These are phyloP conservation scores for Catharanthus roseus DNA, from an alignment of 257 asterid genomes.

Conservation along the genomic window DNA sequence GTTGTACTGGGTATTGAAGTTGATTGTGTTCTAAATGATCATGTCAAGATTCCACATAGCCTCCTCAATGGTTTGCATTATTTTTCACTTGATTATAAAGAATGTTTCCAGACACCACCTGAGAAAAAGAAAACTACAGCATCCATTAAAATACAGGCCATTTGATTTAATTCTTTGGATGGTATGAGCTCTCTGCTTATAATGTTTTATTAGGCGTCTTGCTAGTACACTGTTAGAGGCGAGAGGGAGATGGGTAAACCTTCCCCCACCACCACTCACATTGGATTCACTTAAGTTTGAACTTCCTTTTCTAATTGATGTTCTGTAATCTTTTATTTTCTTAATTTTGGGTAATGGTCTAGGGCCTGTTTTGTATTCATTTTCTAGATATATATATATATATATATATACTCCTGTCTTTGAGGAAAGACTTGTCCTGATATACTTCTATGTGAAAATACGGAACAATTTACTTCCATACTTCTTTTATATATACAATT, in stretches of 20 bases:
- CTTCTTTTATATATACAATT: no score
- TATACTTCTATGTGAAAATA: no score
- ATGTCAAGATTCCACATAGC: neutral
- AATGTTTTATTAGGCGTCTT: neutral
- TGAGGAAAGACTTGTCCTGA: neutral
- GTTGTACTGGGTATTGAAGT: neutral
- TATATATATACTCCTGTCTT: neutral
- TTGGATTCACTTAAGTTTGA: no score
- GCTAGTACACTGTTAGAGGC: neutral
- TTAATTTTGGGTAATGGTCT: neutral
- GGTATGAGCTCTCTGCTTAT: neutral
- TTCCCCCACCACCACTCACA: neutral
- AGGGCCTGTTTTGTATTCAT: neutral
- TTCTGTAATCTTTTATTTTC: neutral
- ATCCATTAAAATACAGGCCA: neutral
- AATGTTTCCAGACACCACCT: neutral
- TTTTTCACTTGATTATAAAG: neutral
- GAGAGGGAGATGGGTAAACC: neutral
- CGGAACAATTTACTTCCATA: neutral
- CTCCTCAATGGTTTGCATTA: neutral
- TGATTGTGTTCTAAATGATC: neutral
- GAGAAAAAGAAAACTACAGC: neutral
- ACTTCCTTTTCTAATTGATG: no score
- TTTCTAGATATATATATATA: no score
- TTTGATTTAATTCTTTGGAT: neutral